These are phyloP conservation scores for Lablab purpureus DNA, from an alignment of 306 rosid genomes.

Conservation along the genomic window DNA sequence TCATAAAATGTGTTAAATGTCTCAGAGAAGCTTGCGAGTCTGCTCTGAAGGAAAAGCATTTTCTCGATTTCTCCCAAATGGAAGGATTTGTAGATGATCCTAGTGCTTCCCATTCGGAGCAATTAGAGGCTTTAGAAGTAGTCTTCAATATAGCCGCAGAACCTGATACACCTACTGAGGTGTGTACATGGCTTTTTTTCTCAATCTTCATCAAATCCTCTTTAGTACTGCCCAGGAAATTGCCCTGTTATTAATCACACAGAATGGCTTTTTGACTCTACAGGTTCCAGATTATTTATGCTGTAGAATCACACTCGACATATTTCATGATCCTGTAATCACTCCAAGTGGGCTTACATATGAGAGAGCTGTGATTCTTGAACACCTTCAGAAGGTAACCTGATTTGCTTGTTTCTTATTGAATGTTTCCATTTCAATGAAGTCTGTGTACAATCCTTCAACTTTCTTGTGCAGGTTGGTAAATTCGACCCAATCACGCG, in stretches of 20 bases:
- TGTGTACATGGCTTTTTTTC: constrained; percentile 35
- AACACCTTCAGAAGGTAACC: constrained; percentile 85
- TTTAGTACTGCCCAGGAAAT: constrained; percentile 1
- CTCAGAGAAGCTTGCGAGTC: constrained; percentile 57
- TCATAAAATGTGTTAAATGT: constrained; percentile 35
- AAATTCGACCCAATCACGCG: constrained; percentile 83
- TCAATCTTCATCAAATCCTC: background rate
- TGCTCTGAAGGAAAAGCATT: constrained; percentile 54
- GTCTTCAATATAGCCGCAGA: constrained; percentile 72
- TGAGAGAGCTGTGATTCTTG: constrained; percentile 87
- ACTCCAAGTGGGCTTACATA: constrained; percentile 91
- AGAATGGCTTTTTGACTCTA: constrained; percentile 31
- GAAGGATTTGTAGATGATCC: constrained; percentile 79
- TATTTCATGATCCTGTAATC: constrained; percentile 95
- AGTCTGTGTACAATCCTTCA: background rate
- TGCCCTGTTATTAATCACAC: constrained; percentile 14
- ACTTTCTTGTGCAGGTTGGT: constrained; percentile 71
- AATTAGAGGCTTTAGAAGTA: constrained; percentile 59
- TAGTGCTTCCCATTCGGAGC: constrained; percentile 50
- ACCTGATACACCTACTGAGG: constrained; percentile 75
- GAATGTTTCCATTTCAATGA: background rate
- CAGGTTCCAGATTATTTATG: constrained; percentile 94
- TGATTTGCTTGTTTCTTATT: constrained; percentile 36
- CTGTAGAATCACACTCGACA: constrained; percentile 87
- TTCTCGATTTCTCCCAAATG: constrained; percentile 38